Conservation (phyloP, 768 basidiomycete genomes). For the Zangia roseola region DNA sequence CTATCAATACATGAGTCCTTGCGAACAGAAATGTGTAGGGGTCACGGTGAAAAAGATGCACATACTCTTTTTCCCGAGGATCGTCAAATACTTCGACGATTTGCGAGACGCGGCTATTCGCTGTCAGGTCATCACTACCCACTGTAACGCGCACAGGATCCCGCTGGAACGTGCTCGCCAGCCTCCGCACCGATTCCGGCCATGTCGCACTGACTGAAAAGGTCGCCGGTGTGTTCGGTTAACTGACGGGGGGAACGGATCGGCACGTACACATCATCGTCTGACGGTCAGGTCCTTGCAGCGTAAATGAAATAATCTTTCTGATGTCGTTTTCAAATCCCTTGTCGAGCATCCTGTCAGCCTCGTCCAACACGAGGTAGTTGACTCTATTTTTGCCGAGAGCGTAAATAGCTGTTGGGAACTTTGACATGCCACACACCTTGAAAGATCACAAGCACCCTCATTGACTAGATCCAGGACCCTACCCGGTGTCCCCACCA, state of each 20-base stretch:
- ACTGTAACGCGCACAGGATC: constrained; percentile 90
- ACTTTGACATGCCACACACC: constrained; percentile 42
- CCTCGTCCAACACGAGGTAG: constrained; percentile 95
- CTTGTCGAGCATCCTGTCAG: constrained; percentile 96
- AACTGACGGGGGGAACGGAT: too few species aligned
- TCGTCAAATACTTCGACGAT: constrained; percentile 90
- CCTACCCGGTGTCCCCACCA: constrained; percentile 95
- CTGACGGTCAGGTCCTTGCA: constrained; percentile 70
- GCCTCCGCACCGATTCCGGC: constrained; percentile 89
- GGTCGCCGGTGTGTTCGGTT: background rate
- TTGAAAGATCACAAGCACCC: constrained; percentile 77
- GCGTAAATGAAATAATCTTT: constrained; percentile 76
- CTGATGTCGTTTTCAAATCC: constrained; percentile 98
- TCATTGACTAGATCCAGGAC: constrained; percentile 90
- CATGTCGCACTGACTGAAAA: constrained; percentile 91
- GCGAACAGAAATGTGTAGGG: background rate
- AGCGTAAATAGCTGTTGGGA: background rate
- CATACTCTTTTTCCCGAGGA: constrained; percentile 81
- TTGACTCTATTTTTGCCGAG: constrained; percentile 54
- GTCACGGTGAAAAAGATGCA: constrained; percentile 5
- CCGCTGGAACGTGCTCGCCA: constrained; percentile 85
- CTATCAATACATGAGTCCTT: constrained; percentile 34
- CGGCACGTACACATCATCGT: constrained; percentile 86
- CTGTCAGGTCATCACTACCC: constrained; percentile 91
- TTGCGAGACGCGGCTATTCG: constrained; percentile 93